Conservation (phyloP, 177 flowering plant genomes). For the Telopea speciosissima region DNA sequence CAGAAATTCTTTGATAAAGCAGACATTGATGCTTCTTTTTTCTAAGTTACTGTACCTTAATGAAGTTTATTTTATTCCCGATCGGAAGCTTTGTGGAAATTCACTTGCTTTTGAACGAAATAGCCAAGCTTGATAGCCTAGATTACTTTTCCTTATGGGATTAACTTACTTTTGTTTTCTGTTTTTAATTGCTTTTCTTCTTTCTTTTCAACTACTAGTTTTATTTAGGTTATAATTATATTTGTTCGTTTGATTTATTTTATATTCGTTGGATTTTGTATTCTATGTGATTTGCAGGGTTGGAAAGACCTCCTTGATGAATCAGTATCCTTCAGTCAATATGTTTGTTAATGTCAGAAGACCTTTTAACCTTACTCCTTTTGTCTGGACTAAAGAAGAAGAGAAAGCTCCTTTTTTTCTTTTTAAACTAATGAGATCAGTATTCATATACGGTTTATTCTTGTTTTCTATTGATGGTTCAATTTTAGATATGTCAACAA, state of each 20-base stretch:
- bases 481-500: constrained; percentile 69
- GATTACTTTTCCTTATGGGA: no score
- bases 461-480: constrained; percentile 27
- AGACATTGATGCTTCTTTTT: background rate
- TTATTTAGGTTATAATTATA: no score
- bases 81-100: background rate
- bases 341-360: background rate
- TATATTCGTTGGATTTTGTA: background rate
- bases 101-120: background rate
- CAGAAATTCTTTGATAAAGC: background rate
- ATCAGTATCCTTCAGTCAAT: constrained; percentile 67
- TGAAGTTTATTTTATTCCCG: background rate
- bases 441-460: background rate
- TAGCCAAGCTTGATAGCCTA: background rate
- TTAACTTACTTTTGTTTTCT: no score
- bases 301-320: constrained; percentile 98
- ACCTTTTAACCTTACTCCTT: background rate
- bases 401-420: background rate
- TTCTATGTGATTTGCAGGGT: constrained; percentile 48
- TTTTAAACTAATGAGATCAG: background rate
- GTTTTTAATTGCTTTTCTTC: no score
- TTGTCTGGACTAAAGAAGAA: background rate
- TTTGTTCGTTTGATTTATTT: background rate
- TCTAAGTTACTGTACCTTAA: background rate
- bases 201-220: background rate